phyloP scores from a whole-genome alignment of 176 grass and related monocot species.

The Oryza officinalis region DNA sequence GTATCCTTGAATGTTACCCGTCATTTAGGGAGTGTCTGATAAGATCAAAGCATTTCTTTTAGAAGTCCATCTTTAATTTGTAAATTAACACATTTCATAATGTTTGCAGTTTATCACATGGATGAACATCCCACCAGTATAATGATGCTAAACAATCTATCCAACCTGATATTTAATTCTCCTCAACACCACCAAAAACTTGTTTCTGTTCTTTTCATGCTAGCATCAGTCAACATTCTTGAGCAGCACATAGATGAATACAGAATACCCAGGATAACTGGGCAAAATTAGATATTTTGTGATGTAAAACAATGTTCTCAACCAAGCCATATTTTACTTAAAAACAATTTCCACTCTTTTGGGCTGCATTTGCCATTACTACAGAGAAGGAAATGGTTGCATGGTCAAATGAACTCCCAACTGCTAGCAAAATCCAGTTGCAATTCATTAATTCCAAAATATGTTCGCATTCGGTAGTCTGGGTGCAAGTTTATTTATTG shows the following conservation, averaged over 20 bases:
- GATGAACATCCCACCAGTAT: not conserved
- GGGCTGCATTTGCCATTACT: not conserved
- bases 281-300: not conserved
- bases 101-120: not conserved
- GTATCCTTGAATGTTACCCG: too few relatives aligned
- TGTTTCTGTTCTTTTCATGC: not conserved
- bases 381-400: not conserved
- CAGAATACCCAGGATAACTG: not conserved
- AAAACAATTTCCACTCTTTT: not conserved
- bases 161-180: not conserved
- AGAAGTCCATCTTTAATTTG: too few relatives aligned
- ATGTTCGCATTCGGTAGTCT: not conserved
- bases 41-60: too few relatives aligned
- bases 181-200: not conserved
- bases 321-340: not conserved
- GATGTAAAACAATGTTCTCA: not conserved
- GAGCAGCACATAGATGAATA: not conserved
- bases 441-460: not conserved
- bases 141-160: not conserved
- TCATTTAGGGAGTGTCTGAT: too few relatives aligned
- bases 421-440: not conserved
- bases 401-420: constrained; percentile 4
- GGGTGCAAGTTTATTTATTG: not conserved
- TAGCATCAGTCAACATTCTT: not conserved
- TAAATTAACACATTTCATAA: not conserved